Evolutionary conservation across 1,139 yeast genomes (phyloP).

Genomic region (Eremothecium cymbalariae): DNA sequence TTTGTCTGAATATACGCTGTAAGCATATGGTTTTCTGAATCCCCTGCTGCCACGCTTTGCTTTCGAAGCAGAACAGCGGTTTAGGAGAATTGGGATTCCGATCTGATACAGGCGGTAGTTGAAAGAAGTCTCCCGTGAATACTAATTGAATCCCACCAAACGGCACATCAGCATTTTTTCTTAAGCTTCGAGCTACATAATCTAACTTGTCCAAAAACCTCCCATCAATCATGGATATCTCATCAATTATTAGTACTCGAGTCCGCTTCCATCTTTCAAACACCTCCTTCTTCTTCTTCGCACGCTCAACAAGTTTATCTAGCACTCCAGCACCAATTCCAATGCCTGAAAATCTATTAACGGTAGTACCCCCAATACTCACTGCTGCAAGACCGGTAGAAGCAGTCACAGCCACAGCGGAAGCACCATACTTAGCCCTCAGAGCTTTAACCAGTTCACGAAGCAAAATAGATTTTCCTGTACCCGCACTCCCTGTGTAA

Average conservation of each 20-base stretch:
- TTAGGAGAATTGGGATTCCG: conserved; percentile 25
- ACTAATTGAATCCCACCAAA: conserved; percentile 82
- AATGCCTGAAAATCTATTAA: conserved; percentile 70
- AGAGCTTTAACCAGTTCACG: conserved; percentile 47
- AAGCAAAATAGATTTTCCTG: conserved; percentile 80
- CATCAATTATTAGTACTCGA: conserved; percentile 68
- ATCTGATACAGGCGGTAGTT: conserved; percentile 70
- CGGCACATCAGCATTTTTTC: conserved; percentile 39
- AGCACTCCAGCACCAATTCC: conserved; percentile 59
- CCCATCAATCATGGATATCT: conserved; percentile 77
- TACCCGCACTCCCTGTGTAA: conserved; percentile 92
- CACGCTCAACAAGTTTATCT: conserved; percentile 37
- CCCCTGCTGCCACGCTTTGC: conserved; percentile 47
- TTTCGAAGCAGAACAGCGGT: conserved; percentile 49
- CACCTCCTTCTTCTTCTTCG: conserved; percentile 40
- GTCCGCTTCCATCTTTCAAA: conserved; percentile 51
- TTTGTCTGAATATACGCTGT: conserved; percentile 63
- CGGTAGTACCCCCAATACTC: conserved; percentile 75
- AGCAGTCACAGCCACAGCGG: conserved; percentile 72
- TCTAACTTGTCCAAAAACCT: conserved; percentile 57
- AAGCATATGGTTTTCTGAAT: conserved; percentile 50
- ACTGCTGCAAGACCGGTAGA: conserved; percentile 90
- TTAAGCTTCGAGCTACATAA: conserved; percentile 46
- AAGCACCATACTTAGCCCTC: conserved; percentile 36
- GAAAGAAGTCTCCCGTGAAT: conserved; percentile 78